Base-by-base conservation (phyloP, 164 flowering plant genomes). In the Magnolia changhungtana region DNA sequence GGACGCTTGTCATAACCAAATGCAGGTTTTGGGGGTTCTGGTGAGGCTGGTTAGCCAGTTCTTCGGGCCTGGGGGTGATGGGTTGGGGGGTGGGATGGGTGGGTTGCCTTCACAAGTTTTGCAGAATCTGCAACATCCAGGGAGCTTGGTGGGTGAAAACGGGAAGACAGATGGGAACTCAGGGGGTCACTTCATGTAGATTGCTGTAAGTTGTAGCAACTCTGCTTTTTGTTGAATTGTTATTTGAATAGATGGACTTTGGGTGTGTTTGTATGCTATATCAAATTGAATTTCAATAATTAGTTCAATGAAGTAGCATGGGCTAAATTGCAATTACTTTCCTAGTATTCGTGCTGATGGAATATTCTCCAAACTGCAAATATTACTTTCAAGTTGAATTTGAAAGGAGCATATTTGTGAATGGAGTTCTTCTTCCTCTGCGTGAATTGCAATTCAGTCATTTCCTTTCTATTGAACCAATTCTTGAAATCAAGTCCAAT, bases 1-100 rank as follows among this genome's bases (percentile, higher is more conserved):
- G 0, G 91, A 94, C 71, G 90, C 94, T 21, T 94, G 92, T 76
- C 97, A 90, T 75, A 89, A 86, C 80, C 98, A 94, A 81, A 84
- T 91, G 94, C 96, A 94, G 84, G 79, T 91, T 77, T 81, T 92
- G 8, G 91, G 92, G 63, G 82, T 84, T 2, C 80, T 94, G 87
- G 88, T 87, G 67, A 66, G 97, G 75, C 75, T 91, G 20, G 50
- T 91, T 9, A 90, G 95, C 63, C 98, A 94, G 75, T 85, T 86
- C 69, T 89, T 91, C 69, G 95, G 92, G 29, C 77, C 90, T 0
- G 85, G 87, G 1, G 84, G 75, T 78, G 96, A 92, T 80, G 94
- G 89, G 0, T 81, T 90, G 79, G 90, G 88, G 50, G 88, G 82
- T 55, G 89, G 88, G 1, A 80, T 92, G 50, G 91, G 88, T 20